Base-by-base conservation (phyloP, 2,329 filamentous ascomycete species). In the Ceratocystis alfenasii region DNA sequence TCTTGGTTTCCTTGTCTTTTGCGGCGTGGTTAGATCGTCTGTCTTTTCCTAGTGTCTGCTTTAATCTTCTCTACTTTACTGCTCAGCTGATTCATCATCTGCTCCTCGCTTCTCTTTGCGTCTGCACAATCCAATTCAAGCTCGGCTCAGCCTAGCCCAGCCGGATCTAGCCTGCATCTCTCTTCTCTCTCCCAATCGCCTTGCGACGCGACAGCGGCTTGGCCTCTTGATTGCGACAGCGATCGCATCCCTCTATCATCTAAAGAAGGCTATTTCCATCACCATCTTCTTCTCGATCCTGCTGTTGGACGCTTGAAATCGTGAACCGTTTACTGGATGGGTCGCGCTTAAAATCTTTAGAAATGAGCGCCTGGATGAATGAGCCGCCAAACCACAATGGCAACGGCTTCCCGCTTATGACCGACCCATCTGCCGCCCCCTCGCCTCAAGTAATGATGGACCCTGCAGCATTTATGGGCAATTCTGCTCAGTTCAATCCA, bases 281-380 rank as follows among this genome's bases (percentile, higher is more conserved):
- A 30, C 25, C 55, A 1, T 36, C 55, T 36, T n/a, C 25, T 30
- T 17, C 20, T 30, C 53, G 12, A 20, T 28, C 28, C 28, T n/a
- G 7, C 55, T n/a, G 55, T 15, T 36, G 17, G 15, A 25, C 55
- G 4, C n/a, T 59, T n/a, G 1, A 36, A 33, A 17, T n/a, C 55
- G 20, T 28, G 4, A 59, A 10, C 15, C 17, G 55, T 30, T 8
- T 33, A 59, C 55, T n/a, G 55, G 4, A 59, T 59, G 55, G 30
- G 25, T 36, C 55, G 28, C 55, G 33, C 41, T 55, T 48, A 25
- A 48, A 22, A 48, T 50, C 33, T 28, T 25, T 60, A 53, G 53
- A 46, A 41, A 87, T 87, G 84, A 87, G 81, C 80, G 83, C 83
- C 78, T 87, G 84, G 85, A 86, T 87, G 80, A 87, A 86, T 77